These are phyloP conservation scores for Hamamelis virginiana DNA, from an alignment of 164 flowering plant species.

Conservation along the genomic window DNA sequence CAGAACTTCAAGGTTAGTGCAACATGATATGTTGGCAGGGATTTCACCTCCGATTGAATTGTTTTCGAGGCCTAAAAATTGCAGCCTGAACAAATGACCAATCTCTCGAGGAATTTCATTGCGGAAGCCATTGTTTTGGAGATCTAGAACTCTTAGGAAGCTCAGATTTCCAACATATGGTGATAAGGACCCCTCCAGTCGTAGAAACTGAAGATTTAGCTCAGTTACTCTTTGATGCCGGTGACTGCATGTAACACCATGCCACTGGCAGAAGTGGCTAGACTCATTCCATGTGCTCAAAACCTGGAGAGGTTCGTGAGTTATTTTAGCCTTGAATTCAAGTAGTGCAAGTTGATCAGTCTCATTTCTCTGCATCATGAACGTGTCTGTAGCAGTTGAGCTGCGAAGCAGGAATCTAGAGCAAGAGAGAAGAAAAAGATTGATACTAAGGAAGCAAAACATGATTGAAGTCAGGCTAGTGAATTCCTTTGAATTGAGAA, in stretches of 20 bases:
- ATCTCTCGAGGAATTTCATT: conserved; percentile 26
- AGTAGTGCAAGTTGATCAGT: conserved; percentile 12
- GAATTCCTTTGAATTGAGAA: too few species aligned
- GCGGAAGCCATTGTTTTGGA: conserved; percentile 23
- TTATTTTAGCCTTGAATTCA: conserved; percentile 16
- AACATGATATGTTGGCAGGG: conserved; percentile 22
- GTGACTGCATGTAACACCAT: conserved; percentile 24
- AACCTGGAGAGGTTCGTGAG: conserved; percentile 9
- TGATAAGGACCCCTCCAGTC: conserved; percentile 19
- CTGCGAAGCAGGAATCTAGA: too few species aligned
- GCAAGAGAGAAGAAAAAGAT: too few species aligned
- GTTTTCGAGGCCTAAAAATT: neutral
- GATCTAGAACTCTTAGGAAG: conserved; percentile 15
- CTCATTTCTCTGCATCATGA: neutral
- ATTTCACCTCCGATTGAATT: conserved; percentile 21
- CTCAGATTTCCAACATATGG: conserved; percentile 29
- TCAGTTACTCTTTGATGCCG: conserved; percentile 22
- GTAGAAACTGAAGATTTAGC: conserved; percentile 4
- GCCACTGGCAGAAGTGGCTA: conserved; percentile 27
- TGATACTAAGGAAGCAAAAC: too few species aligned
- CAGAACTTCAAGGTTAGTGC: conserved; percentile 14
- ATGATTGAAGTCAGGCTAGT: too few species aligned
- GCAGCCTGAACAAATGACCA: conserved; percentile 18
- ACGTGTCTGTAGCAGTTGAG: neutral
- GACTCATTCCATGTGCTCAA: conserved; percentile 29